Evolutionary conservation across 176 grass and related monocot species (phyloP).

Genomic region (Tuctoria greenei): DNA sequence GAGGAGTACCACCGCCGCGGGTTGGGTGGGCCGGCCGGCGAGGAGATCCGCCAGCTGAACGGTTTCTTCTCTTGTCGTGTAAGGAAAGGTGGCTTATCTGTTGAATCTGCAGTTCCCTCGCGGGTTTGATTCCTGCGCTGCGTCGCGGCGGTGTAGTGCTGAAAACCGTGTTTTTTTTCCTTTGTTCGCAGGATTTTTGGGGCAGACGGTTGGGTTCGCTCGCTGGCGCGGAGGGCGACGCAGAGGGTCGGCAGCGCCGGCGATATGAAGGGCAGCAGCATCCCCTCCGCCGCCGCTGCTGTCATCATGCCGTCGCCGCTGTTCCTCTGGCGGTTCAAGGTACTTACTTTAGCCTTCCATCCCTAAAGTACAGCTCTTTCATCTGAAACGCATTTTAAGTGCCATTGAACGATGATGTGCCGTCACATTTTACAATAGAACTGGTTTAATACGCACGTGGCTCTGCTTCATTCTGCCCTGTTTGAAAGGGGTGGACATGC

Average conservation of each 20-base stretch:
- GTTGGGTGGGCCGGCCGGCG: background rate
- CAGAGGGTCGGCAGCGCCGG: background rate
- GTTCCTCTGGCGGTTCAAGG: slow-evolving; percentile 94
- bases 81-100: background rate
- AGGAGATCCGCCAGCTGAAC: background rate
- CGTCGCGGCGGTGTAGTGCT: background rate
- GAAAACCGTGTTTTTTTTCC: background rate
- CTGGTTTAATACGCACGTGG: background rate
- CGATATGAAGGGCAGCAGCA: slow-evolving; percentile 70
- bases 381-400: background rate
- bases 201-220: background rate
- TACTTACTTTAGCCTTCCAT: slow-evolving; percentile 28
- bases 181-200: too few species aligned
- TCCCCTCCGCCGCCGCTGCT: slow-evolving; percentile 33
- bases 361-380: background rate
- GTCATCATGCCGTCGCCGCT: slow-evolving; percentile 79
- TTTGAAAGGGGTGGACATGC: background rate
- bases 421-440: background rate
- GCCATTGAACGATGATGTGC: background rate
- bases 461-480: background rate
- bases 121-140: background rate
- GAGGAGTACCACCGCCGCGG: too few species aligned
- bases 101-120: background rate
- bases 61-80: background rate
- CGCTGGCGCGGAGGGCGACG: slow-evolving; percentile 19